phyloP scores from a whole-genome alignment of 257 asterid species.

The Anisodus acutangulus region DNA sequence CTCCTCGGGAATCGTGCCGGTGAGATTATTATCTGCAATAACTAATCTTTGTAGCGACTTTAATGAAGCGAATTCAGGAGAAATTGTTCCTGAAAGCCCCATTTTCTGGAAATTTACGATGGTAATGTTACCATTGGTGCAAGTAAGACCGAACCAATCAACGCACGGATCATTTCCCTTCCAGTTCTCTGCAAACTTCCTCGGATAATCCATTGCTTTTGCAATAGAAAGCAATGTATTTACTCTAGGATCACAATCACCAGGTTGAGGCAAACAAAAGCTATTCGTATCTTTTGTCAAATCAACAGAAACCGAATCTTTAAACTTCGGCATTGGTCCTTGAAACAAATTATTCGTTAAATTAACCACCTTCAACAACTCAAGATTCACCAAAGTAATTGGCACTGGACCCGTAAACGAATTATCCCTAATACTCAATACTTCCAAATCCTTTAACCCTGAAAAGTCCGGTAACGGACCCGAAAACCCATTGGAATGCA shows the following conservation, averaged over 20 bases:
- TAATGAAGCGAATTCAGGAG: slow-evolving; percentile 64
- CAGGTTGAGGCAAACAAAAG: slow-evolving; percentile 79
- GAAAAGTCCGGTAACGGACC: slow-evolving; percentile 81
- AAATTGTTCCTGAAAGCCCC: slow-evolving; percentile 76
- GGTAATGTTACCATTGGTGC: slow-evolving; percentile 72
- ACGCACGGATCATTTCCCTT: slow-evolving; percentile 81
- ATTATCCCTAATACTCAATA: slow-evolving; percentile 80
- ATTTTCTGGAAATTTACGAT: slow-evolving; percentile 79
- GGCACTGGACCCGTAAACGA: slow-evolving; percentile 78
- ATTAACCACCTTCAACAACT: slow-evolving; percentile 68
- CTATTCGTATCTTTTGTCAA: slow-evolving; percentile 60
- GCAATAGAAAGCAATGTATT: slow-evolving; percentile 56
- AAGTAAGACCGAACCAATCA: slow-evolving; percentile 83
- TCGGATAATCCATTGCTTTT: slow-evolving; percentile 64
- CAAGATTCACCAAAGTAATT: slow-evolving; percentile 60
- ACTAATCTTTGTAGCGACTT: slow-evolving; percentile 68
- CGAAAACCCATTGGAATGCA: slow-evolving; percentile 70
- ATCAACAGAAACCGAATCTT: slow-evolving; percentile 61
- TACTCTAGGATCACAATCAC: slow-evolving; percentile 82
- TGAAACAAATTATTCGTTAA: slow-evolving; percentile 85
- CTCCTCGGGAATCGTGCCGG: slow-evolving; percentile 69
- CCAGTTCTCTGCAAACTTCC: slow-evolving; percentile 77
- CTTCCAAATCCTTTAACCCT: slow-evolving; percentile 58
- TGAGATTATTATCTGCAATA: slow-evolving; percentile 76
- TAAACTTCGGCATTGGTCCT: slow-evolving; percentile 84